Evolutionary conservation across 257 asterid genomes (phyloP).

Genomic region (Ballota nigra): DNA sequence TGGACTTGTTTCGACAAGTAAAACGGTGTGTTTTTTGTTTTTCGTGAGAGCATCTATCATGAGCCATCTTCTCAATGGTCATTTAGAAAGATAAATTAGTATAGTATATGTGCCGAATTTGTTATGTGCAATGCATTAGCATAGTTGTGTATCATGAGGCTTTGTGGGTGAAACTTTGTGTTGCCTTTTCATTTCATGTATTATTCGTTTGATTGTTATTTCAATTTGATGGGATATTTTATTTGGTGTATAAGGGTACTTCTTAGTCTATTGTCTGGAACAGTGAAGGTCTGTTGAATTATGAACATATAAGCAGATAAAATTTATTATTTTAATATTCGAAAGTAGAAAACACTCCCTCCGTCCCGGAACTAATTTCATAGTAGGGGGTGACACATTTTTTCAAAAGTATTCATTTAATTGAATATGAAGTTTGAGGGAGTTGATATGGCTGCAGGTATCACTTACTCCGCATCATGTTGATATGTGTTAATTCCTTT

Average conservation of each 20-base stretch:
- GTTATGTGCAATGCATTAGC: constrained; percentile 3
- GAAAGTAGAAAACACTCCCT: too few relatives aligned
- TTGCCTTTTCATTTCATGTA: neutral
- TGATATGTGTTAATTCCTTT: neutral
- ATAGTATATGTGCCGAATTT: neutral
- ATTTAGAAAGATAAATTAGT: neutral
- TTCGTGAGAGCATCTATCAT: neutral
- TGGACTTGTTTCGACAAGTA: neutral
- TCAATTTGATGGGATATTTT: neutral
- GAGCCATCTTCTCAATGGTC: neutral
- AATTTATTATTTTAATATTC: neutral
- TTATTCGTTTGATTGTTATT: neutral
- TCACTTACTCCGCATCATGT: constrained; percentile 7
- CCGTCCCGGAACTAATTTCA: too few relatives aligned
- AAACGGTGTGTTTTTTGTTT: neutral
- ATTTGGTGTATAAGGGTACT: neutral
- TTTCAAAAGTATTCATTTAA: neutral
- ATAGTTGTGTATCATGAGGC: constrained; percentile 10
- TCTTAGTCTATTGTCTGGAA: constrained; percentile 11
- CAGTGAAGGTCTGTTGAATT: neutral
- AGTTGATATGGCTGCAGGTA: constrained; percentile 10
- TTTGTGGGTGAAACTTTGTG: constrained; percentile 4
- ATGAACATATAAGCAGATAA: neutral
- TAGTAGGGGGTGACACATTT: too few relatives aligned
- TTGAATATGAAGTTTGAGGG: constrained; percentile 11